Evolutionary conservation across 2,329 filamentous ascomycete species (phyloP).

Genomic region (Ophiocordyceps camponoti-saundersi): DNA sequence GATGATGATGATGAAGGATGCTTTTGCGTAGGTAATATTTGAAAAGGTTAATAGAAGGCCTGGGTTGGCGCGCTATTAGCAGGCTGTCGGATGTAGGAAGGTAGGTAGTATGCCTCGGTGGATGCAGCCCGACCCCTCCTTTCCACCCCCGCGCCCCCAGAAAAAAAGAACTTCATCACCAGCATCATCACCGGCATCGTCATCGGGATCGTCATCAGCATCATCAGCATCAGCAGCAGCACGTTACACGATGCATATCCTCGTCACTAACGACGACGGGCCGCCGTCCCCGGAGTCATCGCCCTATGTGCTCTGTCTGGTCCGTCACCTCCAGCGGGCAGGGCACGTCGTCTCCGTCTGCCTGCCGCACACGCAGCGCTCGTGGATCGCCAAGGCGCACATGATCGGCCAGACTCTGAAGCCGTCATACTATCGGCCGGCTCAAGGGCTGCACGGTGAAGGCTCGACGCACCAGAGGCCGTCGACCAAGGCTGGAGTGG

Average conservation of each 20-base stretch:
- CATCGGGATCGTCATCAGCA: not conserved
- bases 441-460: constrained; percentile 20
- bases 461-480: constrained; percentile 35
- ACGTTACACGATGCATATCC: constrained; percentile 37
- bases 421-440: constrained; percentile 64
- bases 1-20: too few relatives aligned
- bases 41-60: too few relatives aligned
- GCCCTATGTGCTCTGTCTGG: constrained; percentile 62
- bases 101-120: not conserved
- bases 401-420: constrained; percentile 80
- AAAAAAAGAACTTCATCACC: not conserved
- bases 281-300: constrained; percentile 63
- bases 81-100: too few relatives aligned
- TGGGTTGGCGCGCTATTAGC: too few relatives aligned
- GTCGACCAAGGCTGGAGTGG: constrained; percentile 36
- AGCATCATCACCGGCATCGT: not conserved
- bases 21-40: too few relatives aligned
- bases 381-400: constrained; percentile 97
- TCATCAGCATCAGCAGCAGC: not conserved
- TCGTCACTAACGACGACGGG: constrained; percentile 65
- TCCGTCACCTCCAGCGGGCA: constrained; percentile 50
- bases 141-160: not conserved
- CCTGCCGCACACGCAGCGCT: constrained; percentile 78
- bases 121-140: not conserved
- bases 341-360: constrained; percentile 86